These are phyloP conservation scores for Barbarea vulgaris DNA, from an alignment of 345 rosid species.

Conservation along the genomic window DNA sequence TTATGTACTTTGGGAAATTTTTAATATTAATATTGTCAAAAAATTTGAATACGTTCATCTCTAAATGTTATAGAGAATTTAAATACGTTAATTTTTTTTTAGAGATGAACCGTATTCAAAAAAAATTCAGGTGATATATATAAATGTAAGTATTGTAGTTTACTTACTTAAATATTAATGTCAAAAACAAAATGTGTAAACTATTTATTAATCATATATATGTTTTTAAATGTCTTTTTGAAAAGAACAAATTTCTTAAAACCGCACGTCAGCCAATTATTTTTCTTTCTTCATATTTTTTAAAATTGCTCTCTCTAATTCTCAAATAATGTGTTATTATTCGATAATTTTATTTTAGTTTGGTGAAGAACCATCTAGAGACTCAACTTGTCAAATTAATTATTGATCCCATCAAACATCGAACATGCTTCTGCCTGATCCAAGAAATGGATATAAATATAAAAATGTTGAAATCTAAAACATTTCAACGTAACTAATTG, in stretches of 20 bases:
- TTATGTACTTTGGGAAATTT: not conserved
- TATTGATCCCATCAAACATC: slow-evolving; percentile 38
- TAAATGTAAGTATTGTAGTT: no score
- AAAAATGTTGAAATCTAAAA: not conserved
- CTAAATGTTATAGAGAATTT: no score
- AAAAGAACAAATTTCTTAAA: no score
- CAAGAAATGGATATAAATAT: slow-evolving; percentile 18
- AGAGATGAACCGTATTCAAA: no score
- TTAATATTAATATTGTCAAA: not conserved
- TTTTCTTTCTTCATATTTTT: no score
- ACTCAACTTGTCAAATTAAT: slow-evolving; percentile 37
- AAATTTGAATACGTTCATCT: no score
- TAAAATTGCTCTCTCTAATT: not conserved
- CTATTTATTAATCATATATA: not conserved
- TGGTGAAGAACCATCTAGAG: slow-evolving; percentile 29
- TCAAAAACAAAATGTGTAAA: no score
- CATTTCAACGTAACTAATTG: slow-evolving; percentile 19
- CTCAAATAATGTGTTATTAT: slow-evolving; percentile 13
- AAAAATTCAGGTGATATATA: no score
- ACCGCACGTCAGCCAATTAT: no score
- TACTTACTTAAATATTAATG: no score
- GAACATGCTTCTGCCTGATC: slow-evolving; percentile 46
- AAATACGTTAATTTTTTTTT: no score
- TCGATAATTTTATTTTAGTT: not conserved
- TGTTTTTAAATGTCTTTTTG: not conserved